Conservation (phyloP, 352 stramenopile genomes). For the Globisporangium heterothallicum region DNA sequence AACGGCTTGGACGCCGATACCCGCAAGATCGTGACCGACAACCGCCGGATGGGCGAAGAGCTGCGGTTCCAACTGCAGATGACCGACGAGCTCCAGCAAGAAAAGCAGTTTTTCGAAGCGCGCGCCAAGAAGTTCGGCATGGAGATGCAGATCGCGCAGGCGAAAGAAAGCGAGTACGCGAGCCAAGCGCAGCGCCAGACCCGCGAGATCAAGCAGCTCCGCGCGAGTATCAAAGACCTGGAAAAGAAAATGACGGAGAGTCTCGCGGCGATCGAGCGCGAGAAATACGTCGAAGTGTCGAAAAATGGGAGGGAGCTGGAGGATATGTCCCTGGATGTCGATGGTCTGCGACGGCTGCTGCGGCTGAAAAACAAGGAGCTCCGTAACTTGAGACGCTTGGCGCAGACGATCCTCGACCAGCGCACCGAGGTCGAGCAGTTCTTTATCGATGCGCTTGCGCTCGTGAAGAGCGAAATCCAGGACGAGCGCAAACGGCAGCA, state of each 20-base stretch:
- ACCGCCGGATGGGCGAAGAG: conserved; percentile 91
- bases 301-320: conserved; percentile 64
- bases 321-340: conserved; percentile 81
- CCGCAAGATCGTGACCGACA: conserved; percentile 89
- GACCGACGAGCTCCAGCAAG: conserved; percentile 83
- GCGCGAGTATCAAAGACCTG: conserved; percentile 58
- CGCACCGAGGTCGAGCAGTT: conserved; percentile 90
- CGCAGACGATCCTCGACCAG: conserved; percentile 89
- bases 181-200: conserved; percentile 69
- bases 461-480: conserved; percentile 80
- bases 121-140: conserved; percentile 50
- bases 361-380: conserved; percentile 93
- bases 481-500: conserved; percentile 40
- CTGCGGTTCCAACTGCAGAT: conserved; percentile 90
- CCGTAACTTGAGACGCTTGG: conserved; percentile 79
- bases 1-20: conserved; percentile 88
- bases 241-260: conserved; percentile 72
- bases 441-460: conserved; percentile 89
- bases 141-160: conserved; percentile 70
- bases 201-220: conserved; percentile 71
- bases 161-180: conserved; percentile 88
- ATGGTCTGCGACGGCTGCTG: conserved; percentile 82
- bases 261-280: conserved; percentile 62
- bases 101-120: conserved; percentile 69
- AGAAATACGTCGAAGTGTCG: conserved; percentile 42